Evolutionary conservation across 495 filamentous ascomycete genomes (phyloP), one percentile per base, ranked within the genome.

Genomic region (Extremus antarcticus): DNA sequence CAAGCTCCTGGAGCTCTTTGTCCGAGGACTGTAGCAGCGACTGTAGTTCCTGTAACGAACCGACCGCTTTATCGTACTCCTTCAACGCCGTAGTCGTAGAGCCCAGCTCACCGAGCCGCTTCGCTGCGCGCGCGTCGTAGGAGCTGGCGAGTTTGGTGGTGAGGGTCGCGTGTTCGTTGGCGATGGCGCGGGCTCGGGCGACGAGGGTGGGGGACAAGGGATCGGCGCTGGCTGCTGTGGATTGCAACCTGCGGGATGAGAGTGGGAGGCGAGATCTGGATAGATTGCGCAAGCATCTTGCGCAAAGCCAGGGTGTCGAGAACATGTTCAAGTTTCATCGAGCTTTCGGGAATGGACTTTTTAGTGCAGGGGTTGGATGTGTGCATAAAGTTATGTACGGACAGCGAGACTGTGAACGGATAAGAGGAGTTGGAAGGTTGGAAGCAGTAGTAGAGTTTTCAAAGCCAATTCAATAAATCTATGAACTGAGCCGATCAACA

Each of bases 101-200:
- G 25, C 79, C 75, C 40, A 94, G 69, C 66, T 94, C 87, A 43
- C 91, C 90, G 1, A 82, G 72, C 57, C 85, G 80, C 70, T 87
- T 92, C 3, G 89, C 87, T 2, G 77, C 73, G 57, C 79, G 80
- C 0, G 77, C 65, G 64, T 95, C 86, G 65, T 90, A 98, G 50
- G 78, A 72, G 38, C 75, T 67, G 43, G 71, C 65, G 25, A 86
- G 65, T 62, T 77, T 74, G 23, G 79, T 66, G 0, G 78, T 76
- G 19, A 87, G 73, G 3, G 71, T 70, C n/a, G 80, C 70, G 69
- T 94, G 86, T 61, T 94, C 85, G 25, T 68, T 63, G 25, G 81
- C 77, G 32, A 89, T 66, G 24, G 77, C 68, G 47, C 81, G 80
- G 24, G 86, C 86, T 63, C 84, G 73, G 15, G 70, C 71, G 41